Percentiles rank a stretch among this genome's conserved stretches.
These are phyloP conservation scores for Endotrypanum monterogeii DNA, from an alignment of 208 protist species.

Conservation along the genomic window DNA sequence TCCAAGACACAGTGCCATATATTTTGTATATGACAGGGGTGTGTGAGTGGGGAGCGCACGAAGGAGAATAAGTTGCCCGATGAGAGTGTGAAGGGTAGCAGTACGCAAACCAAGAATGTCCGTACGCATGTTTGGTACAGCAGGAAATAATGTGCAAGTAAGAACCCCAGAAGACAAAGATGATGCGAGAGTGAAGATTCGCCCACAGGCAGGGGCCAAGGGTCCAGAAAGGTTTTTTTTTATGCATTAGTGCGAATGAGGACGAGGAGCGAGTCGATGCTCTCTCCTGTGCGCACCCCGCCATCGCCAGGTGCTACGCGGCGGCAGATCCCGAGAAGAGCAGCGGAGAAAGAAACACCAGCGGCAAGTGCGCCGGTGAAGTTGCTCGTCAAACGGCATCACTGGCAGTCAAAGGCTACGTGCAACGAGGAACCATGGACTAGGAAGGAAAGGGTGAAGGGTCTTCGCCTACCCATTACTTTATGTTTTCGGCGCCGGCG, in stretches of 20 bases:
- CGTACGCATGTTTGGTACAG: background rate
- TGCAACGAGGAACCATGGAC: background rate
- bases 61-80: background rate
- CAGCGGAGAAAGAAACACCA: slow-evolving; percentile 1
- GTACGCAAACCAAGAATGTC: background rate
- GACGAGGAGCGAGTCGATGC: background rate
- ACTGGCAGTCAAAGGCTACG: background rate
- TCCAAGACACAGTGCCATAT: background rate
- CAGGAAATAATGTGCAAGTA: background rate
- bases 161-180: background rate
- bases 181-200: background rate
- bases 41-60: background rate
- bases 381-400: background rate
- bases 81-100: too few relatives aligned
- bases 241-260: background rate
- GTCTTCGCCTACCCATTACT: background rate
- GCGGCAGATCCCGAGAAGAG: slow-evolving; percentile 10
- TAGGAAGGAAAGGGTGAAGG: background rate
- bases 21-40: background rate
- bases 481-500: background rate
- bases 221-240: background rate
- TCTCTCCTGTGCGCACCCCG: background rate
- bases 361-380: background rate
- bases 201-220: background rate
- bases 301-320: background rate